Base-by-base conservation (phyloP, 2,329 filamentous ascomycete species). In the Monosporascus sp. region DNA sequence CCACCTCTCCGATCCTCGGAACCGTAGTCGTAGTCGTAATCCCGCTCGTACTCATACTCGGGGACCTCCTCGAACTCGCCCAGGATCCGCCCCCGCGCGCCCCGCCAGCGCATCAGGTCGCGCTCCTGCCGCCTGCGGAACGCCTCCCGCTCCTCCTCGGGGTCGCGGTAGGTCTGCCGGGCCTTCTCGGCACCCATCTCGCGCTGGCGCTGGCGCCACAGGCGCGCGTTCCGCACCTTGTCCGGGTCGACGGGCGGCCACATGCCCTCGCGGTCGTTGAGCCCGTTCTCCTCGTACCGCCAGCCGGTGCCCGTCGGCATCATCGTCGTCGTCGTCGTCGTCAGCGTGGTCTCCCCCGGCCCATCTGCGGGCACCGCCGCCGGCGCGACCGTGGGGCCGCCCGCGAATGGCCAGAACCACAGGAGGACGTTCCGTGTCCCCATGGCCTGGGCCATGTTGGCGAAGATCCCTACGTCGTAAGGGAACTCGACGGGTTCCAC, bases 361-460 rank as follows among this genome's bases (percentile, higher is more conserved):
- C 45, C 71, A 11, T 2, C 20, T 7, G n/a, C 17, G 20, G 41
- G 20, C 14, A 6, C 41, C 17, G 7, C 8, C 14, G 20, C 55
- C 49, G 67, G 65, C 15, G 70, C 68, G 27, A 81, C 62, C 6
- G 49, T 58, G 1, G 79, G 82, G 18, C 70, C 74, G 36, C 76
- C 74, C 2, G 84, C 77, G 41, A 91, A 76, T 0, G 89, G 89
- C 59, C 82, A 80, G 52, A 90, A 71, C 89, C 89, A 94, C 6
- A 78, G 65, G 0, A 90, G 58, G 0, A 81, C 62, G 64, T 89
- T 90, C 7, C 65, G 59, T 0, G 82, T 85, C 4, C 88, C 88
- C 86, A 94, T 92, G 17, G 84, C 86, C 64, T 89, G 85, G 17
- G 79, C 77, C 65, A 93, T 77, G 67, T 95, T 95, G 37, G 73